phyloP scores from a whole-genome alignment of 441 rosid species.

The Populus hybrid region DNA sequence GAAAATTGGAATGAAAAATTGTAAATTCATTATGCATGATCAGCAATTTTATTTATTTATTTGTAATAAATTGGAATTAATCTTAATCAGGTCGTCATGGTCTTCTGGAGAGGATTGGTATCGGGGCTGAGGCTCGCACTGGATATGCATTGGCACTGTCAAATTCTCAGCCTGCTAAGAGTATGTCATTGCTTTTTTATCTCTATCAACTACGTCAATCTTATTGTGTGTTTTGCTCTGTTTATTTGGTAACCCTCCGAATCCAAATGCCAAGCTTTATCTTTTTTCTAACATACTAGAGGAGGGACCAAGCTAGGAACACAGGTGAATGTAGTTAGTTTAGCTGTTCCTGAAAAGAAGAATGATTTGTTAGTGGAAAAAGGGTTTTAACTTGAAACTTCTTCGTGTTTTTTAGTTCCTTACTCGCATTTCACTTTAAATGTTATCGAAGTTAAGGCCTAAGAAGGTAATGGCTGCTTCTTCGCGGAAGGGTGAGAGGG shows the following conservation, averaged over 20 bases:
- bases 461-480: not conserved
- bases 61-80: not conserved
- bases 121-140: slow-evolving; percentile 58
- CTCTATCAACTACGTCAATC: not conserved
- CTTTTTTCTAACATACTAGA: not conserved
- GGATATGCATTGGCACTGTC: slow-evolving; percentile 60
- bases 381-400: not conserved
- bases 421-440: not conserved
- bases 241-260: not conserved
- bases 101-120: slow-evolving; percentile 55
- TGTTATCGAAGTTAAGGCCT: not conserved
- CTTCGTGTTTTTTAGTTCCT: not conserved
- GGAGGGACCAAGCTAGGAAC: not conserved
- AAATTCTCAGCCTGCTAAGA: slow-evolving; percentile 67
- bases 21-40: not conserved
- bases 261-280: not conserved
- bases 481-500: not conserved
- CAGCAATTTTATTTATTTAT: not conserved
- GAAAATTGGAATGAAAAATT: not conserved
- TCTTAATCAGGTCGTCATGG: slow-evolving; percentile 62
- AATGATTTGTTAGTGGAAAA: not conserved
- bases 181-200: slow-evolving; percentile 34
- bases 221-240: not conserved
- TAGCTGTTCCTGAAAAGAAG: not conserved
- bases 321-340: not conserved